These are phyloP conservation scores for Pseudognaphalium luteoalbum DNA, from an alignment of 129 eudicot genomes.

Conservation along the genomic window DNA sequence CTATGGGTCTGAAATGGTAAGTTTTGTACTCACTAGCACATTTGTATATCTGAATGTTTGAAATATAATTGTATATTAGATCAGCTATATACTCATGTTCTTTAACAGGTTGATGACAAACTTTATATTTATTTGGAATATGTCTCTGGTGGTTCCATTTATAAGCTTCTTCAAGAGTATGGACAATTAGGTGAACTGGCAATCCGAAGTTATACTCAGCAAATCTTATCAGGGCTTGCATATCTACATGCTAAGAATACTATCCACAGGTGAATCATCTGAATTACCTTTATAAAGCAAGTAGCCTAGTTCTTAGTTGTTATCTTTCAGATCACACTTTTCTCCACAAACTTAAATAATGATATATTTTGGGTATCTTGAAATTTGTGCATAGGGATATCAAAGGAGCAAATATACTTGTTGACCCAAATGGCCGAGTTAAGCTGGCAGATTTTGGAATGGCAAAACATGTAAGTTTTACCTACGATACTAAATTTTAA, in stretches of 20 bases:
- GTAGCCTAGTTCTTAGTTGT: background rate
- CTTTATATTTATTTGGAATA: constrained; percentile 93
- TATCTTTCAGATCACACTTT: background rate
- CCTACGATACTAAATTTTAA: background rate
- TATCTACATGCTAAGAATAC: constrained; percentile 84
- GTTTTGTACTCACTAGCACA: constrained; percentile 29
- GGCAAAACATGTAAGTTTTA: constrained; percentile 88
- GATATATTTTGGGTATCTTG: constrained; percentile 13
- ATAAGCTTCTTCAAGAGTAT: constrained; percentile 90
- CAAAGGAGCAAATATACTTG: constrained; percentile 96
- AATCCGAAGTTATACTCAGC: constrained; percentile 86
- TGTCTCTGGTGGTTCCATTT: constrained; percentile 93
- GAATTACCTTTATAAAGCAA: constrained; percentile 13
- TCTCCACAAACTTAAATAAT: background rate
- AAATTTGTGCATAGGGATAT: constrained; percentile 61
- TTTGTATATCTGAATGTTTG: background rate
- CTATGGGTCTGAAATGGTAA: constrained; percentile 87
- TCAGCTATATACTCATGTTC: background rate
- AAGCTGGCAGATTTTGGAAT: constrained; percentile 96
- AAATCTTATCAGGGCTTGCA: constrained; percentile 93
- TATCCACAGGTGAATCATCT: constrained; percentile 62
- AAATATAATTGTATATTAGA: background rate
- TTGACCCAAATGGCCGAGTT: constrained; percentile 90
- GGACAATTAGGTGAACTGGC: constrained; percentile 86
- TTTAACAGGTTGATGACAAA: constrained; percentile 80